Evolutionary conservation across 169 alveolate species (phyloP), one percentile per base, ranked within the genome.

Genomic region (Theileria equi): DNA sequence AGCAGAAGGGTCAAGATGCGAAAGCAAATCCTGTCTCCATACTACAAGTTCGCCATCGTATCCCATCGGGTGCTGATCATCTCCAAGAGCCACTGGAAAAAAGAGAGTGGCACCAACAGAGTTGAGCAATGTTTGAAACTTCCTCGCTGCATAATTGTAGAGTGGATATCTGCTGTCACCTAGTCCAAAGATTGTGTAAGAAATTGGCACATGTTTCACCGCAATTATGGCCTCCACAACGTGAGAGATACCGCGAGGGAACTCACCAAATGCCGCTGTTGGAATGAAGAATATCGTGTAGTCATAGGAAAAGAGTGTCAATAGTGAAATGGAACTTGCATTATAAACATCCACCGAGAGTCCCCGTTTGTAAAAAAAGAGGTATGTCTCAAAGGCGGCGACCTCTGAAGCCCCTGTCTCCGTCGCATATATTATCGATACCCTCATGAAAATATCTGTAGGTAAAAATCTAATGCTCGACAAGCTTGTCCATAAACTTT

Each of bases 51-150:
- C 80, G 8, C 80, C 85, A 13, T 28, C 45, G 53, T 65, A 60
- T 19, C 85, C 85, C 64, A 76, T 44, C 5, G 85, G 85, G 34
- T 76, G 80, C 52, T 76, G 85, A 13, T 76, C 85, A 31, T 76
- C 85, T 10, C 85, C 85, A 21, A 53, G 48, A 4, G 50, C 71
- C 40, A 52, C 44, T 10, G 49, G 43, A 48, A 53, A 57, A 43
- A 76, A 76, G 35, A 44, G 35, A 19, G 0, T 16, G 58, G 71
- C 76, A 21, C 80, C 71, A 11, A 45, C 45, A 5, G 19, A 21
- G 3, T 63, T 63, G 5, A 76, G 55, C 19, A 63, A 29, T 10
- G 79, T n/a, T 11, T 53, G 58, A 16, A 76, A 54, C 28, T 52
- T 76, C 17, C 85, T 35, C 5, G 85, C 85, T 0, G 85, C 80